phyloP scores from a whole-genome alignment of 805 yeast species.

The Vanderwaltozyma tropicalis region DNA sequence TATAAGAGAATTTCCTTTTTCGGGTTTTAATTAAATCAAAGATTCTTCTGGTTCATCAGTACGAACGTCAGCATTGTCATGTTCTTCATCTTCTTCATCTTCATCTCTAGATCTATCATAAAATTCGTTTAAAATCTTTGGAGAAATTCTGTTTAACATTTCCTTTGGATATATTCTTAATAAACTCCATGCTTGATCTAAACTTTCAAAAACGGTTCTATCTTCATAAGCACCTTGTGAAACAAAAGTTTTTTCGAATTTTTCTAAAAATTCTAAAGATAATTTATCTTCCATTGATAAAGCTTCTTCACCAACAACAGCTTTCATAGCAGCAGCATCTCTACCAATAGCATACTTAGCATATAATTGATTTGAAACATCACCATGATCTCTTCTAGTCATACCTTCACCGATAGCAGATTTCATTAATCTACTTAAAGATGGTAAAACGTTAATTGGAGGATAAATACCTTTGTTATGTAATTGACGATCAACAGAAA shows the following conservation, averaged over 20 bases:
- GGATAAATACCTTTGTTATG: slow-evolving; percentile 96
- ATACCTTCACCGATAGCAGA: slow-evolving; percentile 99
- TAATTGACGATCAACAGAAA: slow-evolving; percentile 92
- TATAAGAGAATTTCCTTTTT: too few relatives aligned
- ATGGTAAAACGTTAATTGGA: slow-evolving; percentile 96
- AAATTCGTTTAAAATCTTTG: slow-evolving; percentile 90
- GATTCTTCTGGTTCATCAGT: slow-evolving; percentile 13
- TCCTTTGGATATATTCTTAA: slow-evolving; percentile 98
- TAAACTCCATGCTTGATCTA: slow-evolving; percentile 96
- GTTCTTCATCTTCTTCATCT: slow-evolving; percentile 42
- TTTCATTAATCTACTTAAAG: slow-evolving; percentile 96
- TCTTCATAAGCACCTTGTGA: slow-evolving; percentile 95
- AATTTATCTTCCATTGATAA: slow-evolving; percentile 94
- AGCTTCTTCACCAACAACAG: slow-evolving; percentile 99
- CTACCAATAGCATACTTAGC: slow-evolving; percentile 99
- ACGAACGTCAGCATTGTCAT: slow-evolving; percentile 15
- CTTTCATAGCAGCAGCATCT: slow-evolving; percentile 99
- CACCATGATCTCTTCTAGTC: slow-evolving; percentile 99
- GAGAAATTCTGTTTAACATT: slow-evolving; percentile 95
- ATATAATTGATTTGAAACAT: slow-evolving; percentile 95
- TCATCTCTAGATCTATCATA: slow-evolving; percentile 79
- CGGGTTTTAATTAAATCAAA: slow-evolving; percentile 13
- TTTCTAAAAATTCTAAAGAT: slow-evolving; percentile 93
- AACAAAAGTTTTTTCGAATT: slow-evolving; percentile 92
- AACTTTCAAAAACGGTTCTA: slow-evolving; percentile 87